Evolutionary conservation across 73 alveolate genomes (phyloP).

Genomic region (Tetrahymena malaccensis): DNA sequence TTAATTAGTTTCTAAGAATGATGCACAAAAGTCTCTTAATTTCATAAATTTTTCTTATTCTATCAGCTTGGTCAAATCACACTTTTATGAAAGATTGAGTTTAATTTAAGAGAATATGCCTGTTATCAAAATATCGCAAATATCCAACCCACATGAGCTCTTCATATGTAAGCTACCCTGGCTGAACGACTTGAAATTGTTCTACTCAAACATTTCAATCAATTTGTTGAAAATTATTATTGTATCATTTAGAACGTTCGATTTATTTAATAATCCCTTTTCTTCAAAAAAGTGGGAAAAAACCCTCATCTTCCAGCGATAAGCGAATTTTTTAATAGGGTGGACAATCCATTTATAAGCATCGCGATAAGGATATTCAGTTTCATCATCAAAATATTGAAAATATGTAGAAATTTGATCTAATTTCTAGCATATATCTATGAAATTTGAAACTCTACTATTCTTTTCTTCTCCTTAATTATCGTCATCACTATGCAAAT

Average conservation of each 20-base stretch:
- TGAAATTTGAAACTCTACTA: background rate
- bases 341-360: background rate
- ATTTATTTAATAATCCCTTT: background rate
- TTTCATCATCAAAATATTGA: background rate
- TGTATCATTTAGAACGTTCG: background rate
- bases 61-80: background rate
- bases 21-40: background rate
- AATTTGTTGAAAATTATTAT: background rate
- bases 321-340: background rate
- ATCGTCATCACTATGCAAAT: background rate
- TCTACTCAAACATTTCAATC: background rate
- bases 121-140: background rate
- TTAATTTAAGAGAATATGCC: background rate
- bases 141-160: background rate
- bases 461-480: background rate
- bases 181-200: background rate
- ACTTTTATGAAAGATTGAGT: background rate
- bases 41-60: background rate
- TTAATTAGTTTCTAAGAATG: background rate
- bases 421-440: background rate
- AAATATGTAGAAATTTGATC: background rate
- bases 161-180: background rate
- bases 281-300: background rate
- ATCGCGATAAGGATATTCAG: background rate
- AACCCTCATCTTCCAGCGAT: background rate